These are phyloP conservation scores for Dictyostelium firmibasis DNA, from an alignment of 78 protist genomes.

Conservation along the genomic window DNA sequence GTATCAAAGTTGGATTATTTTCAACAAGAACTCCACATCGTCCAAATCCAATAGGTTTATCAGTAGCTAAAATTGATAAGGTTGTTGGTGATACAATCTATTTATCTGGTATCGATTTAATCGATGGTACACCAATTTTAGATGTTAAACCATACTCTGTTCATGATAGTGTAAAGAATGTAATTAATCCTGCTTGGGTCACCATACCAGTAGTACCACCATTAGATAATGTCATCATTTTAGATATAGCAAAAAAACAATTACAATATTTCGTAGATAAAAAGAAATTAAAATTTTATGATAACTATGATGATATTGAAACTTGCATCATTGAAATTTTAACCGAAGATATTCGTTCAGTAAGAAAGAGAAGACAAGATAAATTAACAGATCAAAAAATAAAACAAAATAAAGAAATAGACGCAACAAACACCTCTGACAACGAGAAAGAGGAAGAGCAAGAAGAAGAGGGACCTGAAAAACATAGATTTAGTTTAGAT, in stretches of 20 bases:
- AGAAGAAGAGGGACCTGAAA: slow-evolving; percentile 6
- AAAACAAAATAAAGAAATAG: background rate
- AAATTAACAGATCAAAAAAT: background rate
- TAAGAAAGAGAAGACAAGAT: slow-evolving; percentile 68
- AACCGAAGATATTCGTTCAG: slow-evolving; percentile 67
- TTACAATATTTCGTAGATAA: background rate
- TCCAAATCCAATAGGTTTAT: slow-evolving; percentile 76
- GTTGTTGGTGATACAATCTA: slow-evolving; percentile 50
- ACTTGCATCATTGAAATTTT: slow-evolving; percentile 52
- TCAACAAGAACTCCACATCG: slow-evolving; percentile 81
- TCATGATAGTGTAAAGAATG: slow-evolving; percentile 22
- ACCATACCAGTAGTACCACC: slow-evolving; percentile 32
- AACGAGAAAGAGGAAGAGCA: background rate
- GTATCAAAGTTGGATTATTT: slow-evolving; percentile 73
- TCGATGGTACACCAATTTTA: slow-evolving; percentile 86
- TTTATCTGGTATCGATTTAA: slow-evolving; percentile 70
- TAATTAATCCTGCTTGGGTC: slow-evolving; percentile 58
- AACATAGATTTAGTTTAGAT: slow-evolving; percentile 77
- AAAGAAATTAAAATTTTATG: slow-evolving; percentile 56
- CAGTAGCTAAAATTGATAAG: slow-evolving; percentile 74
- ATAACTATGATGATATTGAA: slow-evolving; percentile 49
- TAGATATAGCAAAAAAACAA: slow-evolving; percentile 20
- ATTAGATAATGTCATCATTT: slow-evolving; percentile 31
- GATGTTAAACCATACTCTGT: slow-evolving; percentile 88
- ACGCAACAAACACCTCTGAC: background rate